Evolutionary conservation across 768 basidiomycete species (phyloP).

Genomic region (Clavulina sp.): DNA sequence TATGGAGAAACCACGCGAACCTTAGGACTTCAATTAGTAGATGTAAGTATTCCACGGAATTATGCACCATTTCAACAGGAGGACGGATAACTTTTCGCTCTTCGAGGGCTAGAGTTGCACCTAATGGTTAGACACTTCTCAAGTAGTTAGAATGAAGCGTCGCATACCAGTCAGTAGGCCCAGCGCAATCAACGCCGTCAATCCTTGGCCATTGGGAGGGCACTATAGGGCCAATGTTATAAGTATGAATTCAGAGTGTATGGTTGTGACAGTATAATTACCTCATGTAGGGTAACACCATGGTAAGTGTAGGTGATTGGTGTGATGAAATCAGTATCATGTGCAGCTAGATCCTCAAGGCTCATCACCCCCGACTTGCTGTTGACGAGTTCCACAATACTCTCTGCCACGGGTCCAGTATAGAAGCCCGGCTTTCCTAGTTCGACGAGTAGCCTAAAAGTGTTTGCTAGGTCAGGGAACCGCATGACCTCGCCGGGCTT

Average conservation of each 20-base stretch:
- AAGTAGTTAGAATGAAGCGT: too few relatives aligned
- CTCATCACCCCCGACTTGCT: conserved; percentile 87
- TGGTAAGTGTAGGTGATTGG: conserved; percentile 86
- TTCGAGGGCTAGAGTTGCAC: too few relatives aligned
- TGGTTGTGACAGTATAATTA: conserved; percentile 19
- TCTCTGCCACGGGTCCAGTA: conserved; percentile 76
- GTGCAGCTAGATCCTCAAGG: conserved; percentile 78
- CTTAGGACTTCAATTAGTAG: conserved; percentile 69
- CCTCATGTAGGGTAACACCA: conserved; percentile 79
- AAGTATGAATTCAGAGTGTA: conserved; percentile 3
- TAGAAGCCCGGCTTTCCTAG: conserved; percentile 89
- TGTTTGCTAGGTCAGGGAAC: conserved; percentile 64
- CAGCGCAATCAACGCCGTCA: conserved; percentile 82
- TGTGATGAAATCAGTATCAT: conserved; percentile 61
- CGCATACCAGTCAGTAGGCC: conserved; percentile 85
- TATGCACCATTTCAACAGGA: conserved; percentile 70
- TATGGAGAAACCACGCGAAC: conserved; percentile 32
- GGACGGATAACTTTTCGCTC: conserved; percentile 41
- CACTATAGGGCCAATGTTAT: conserved; percentile 31
- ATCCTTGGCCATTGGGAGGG: conserved; percentile 95
- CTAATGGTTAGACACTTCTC: too few relatives aligned
- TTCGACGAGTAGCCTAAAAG: conserved; percentile 62
- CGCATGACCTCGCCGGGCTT: conserved; percentile 69
- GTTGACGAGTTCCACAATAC: conserved; percentile 71
- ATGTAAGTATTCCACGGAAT: conserved; percentile 80